A percentile compares a stretch with the other conserved stretches of the same genome.
Conservation (phyloP, 495 filamentous ascomycete genomes). For the Peziza echinospora region DNA sequence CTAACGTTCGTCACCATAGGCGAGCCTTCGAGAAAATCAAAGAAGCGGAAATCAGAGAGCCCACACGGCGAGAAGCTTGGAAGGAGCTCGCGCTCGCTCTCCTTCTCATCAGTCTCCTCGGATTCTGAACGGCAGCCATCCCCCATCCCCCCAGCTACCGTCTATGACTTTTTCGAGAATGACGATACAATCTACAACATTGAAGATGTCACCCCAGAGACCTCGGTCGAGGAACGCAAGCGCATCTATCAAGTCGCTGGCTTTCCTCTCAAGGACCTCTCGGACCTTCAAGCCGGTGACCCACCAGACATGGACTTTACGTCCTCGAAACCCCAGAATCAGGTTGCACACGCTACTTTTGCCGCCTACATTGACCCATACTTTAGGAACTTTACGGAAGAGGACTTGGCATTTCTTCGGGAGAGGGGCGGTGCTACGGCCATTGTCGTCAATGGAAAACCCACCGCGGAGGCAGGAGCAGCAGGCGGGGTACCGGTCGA, state of each 20-base stretch:
- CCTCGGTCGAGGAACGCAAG: slow-evolving; percentile 60
- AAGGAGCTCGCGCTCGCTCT: slow-evolving; percentile 43
- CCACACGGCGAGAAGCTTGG: slow-evolving; percentile 30
- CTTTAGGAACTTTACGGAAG: slow-evolving; percentile 74
- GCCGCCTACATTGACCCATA: slow-evolving; percentile 72
- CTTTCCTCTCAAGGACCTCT: slow-evolving; percentile 61
- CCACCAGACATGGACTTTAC: slow-evolving; percentile 88
- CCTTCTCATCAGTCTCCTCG: slow-evolving; percentile 25
- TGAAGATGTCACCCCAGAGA: slow-evolving; percentile 43
- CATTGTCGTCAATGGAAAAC: no score
- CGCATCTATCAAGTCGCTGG: slow-evolving; percentile 68
- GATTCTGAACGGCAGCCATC: slow-evolving; percentile 44
- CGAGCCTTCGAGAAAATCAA: slow-evolving; percentile 30
- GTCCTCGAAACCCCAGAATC: slow-evolving; percentile 77
- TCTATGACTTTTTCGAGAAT: slow-evolving; percentile 60
- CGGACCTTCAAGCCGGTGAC: slow-evolving; percentile 64
- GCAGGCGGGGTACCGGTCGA: slow-evolving; percentile 58
- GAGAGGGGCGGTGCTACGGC: slow-evolving; percentile 36
- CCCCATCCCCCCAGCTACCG: slow-evolving; percentile 55
- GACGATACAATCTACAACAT: slow-evolving; percentile 94
- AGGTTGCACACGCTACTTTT: slow-evolving; percentile 81
- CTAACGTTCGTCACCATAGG: no score
- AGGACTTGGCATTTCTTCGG: slow-evolving; percentile 81
- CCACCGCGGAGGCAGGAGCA: no score
- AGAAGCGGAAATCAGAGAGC: slow-evolving; percentile 25